Evolutionary conservation across 2,329 filamentous ascomycete genomes (phyloP), one percentile per base, ranked within the genome.

Genomic region (Botryotinia calthae): DNA sequence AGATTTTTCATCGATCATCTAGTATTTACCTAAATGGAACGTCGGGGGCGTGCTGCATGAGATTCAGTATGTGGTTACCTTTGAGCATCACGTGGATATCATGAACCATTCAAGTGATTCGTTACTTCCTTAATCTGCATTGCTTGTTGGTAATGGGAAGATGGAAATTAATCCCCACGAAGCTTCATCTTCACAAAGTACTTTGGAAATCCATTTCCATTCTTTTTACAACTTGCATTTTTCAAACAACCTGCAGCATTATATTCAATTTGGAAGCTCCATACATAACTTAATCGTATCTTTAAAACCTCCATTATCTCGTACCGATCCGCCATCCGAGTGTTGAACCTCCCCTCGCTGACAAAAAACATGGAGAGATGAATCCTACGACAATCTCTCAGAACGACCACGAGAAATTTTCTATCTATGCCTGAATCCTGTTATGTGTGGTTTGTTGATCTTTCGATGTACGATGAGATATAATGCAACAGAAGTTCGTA

Each of bases 401-500:
- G 25, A 9, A 18, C 6, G 4, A 54, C 14, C 14, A 54, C 8
- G 51, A 28, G n/a, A 54, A 54, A 28, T 28, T 54, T 25, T 54
- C 31, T 75, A 75, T 54, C 65, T 74, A n/a, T 70, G 71, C 8
- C 59, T 72, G n/a, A 72, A 75, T 44, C 75, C 76, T 10, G 25
- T 76, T 14, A 58, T 74, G 28, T 76, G 73, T 54, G 76, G 75
- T 9, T 63, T 75, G 20, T 74, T 74, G 72, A 63, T 64, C n/a
- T 75, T 76, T 34, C 65, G 70, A 25, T 72, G 69, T 51, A 73
- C 74, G 22, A 61, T 77, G 20, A 71, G 64, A 10, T 68, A 75
- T 64, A 74, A 76, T 28, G 51, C 28, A 28, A 0, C 51, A 2
- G 51, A n/a, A 54, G n/a, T 28, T 28, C 14, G 12, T 28, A 18